Evolutionary conservation across 1,284 basidiomycete species (phyloP).

Genomic region (Austropuccinia psidii): DNA sequence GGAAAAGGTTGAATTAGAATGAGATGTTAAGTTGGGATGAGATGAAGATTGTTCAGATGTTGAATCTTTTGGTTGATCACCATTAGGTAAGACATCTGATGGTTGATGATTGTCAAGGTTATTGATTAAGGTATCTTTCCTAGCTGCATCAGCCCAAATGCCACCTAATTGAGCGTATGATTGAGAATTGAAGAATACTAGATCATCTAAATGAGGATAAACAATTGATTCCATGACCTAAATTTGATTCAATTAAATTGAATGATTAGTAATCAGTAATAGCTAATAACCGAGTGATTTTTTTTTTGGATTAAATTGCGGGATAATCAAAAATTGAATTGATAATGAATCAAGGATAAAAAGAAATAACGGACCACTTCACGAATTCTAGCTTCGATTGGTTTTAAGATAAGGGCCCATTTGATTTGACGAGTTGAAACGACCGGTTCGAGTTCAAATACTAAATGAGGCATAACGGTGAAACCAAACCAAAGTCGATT

Average conservation of each 20-base stretch:
- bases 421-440: conserved; percentile 84
- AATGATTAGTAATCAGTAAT: background rate
- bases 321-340: background rate
- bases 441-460: conserved; percentile 80
- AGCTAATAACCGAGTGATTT: background rate
- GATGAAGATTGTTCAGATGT: background rate
- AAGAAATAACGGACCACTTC: conserved; percentile 63
- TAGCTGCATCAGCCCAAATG: conserved; percentile 73
- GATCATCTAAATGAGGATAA: conserved; percentile 94
- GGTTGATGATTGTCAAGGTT: background rate
- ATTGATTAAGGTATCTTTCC: conserved; percentile 46
- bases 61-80: background rate
- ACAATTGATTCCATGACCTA: conserved; percentile 89
- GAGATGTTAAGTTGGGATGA: conserved; percentile 10
- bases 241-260: background rate
- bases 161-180: conserved; percentile 64
- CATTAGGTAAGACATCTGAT: conserved; percentile 4
- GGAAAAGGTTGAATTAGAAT: background rate
- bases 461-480: conserved; percentile 81
- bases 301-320: background rate
- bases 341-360: background rate
- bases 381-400: conserved; percentile 77
- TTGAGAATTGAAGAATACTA: conserved; percentile 82
- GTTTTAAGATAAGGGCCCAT: conserved; percentile 81
- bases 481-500: conserved; percentile 98